Percentiles rank a stretch among this genome's conserved stretches.
These are phyloP conservation scores for Fonsecaea nubica DNA, from an alignment of 2,329 filamentous ascomycete genomes.

Conservation along the genomic window DNA sequence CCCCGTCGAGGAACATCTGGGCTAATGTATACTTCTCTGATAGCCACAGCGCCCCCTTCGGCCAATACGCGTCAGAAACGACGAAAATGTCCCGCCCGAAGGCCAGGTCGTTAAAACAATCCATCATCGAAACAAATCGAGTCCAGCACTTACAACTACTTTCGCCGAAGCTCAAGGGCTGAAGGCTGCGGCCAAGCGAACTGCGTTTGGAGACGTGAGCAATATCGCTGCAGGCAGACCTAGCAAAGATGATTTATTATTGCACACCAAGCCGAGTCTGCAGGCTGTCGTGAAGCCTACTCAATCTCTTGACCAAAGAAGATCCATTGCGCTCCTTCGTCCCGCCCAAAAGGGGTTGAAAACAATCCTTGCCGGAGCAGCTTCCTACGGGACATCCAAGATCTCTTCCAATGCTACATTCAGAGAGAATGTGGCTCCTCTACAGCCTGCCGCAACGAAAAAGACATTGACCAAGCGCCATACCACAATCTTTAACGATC, in stretches of 20 bases:
- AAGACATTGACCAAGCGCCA: constrained; percentile 60
- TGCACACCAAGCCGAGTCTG: constrained; percentile 55
- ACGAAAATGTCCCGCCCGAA: constrained; percentile 71
- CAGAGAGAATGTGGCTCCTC: constrained; percentile 31
- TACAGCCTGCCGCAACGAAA: constrained; percentile 48
- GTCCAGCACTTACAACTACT: constrained; percentile 62
- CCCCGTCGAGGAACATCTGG: background rate
- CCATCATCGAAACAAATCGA: constrained; percentile 84
- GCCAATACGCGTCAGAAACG: constrained; percentile 64
- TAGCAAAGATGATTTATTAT: constrained; percentile 63
- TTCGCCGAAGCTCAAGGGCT: constrained; percentile 61
- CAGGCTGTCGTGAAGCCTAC: constrained; percentile 44
- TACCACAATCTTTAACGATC: constrained; percentile 63
- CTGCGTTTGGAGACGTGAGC: constrained; percentile 82
- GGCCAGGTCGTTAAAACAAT: constrained; percentile 62
- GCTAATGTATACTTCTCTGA: constrained; percentile 35
- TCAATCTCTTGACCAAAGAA: constrained; percentile 48
- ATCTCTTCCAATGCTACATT: constrained; percentile 43
- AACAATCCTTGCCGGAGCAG: constrained; percentile 46
- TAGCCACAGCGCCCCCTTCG: constrained; percentile 74
- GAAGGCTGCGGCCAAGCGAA: constrained; percentile 74
- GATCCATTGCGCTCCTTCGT: constrained; percentile 57
- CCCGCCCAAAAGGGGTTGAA: constrained; percentile 66
- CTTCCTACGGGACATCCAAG: constrained; percentile 30
- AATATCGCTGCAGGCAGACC: constrained; percentile 61